These are phyloP conservation scores for Theobroma grandiflorum DNA, from an alignment of 441 rosid species.

Conservation along the genomic window DNA sequence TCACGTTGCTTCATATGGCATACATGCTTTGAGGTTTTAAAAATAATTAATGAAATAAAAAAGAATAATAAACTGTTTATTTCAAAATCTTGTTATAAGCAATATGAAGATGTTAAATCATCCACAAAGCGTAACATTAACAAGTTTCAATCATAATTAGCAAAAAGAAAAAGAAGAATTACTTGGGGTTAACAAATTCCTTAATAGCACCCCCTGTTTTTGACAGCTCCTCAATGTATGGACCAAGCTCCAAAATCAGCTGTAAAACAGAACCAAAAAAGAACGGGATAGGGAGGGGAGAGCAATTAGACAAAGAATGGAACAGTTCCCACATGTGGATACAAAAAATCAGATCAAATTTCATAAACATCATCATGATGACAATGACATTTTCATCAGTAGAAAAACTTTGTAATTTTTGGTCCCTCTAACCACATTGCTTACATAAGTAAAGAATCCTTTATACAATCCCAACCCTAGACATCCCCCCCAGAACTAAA, in stretches of 20 bases:
- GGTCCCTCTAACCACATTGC: neutral
- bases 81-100: neutral
- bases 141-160: slow-evolving; percentile 21
- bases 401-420: neutral
- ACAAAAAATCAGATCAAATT: neutral
- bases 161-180: slow-evolving; percentile 38
- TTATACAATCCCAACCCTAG: too few species aligned
- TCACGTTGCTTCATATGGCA: neutral
- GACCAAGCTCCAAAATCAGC: slow-evolving; percentile 88
- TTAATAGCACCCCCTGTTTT: slow-evolving; percentile 92
- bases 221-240: slow-evolving; percentile 86
- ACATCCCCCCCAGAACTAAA: neutral
- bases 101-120: neutral
- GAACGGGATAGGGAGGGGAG: neutral
- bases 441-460: neutral
- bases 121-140: slow-evolving; percentile 9
- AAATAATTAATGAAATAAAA: neutral
- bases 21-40: neutral
- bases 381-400: neutral
- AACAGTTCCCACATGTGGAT: neutral
- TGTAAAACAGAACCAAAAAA: slow-evolving; percentile 40
- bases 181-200: slow-evolving; percentile 99
- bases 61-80: neutral
- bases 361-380: neutral
- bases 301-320: neutral